A percentile compares a stretch with the other conserved stretches of the same genome.
phyloP scores from a whole-genome alignment of 2,329 filamentous ascomycete species.

The Metarhizium sp. region DNA sequence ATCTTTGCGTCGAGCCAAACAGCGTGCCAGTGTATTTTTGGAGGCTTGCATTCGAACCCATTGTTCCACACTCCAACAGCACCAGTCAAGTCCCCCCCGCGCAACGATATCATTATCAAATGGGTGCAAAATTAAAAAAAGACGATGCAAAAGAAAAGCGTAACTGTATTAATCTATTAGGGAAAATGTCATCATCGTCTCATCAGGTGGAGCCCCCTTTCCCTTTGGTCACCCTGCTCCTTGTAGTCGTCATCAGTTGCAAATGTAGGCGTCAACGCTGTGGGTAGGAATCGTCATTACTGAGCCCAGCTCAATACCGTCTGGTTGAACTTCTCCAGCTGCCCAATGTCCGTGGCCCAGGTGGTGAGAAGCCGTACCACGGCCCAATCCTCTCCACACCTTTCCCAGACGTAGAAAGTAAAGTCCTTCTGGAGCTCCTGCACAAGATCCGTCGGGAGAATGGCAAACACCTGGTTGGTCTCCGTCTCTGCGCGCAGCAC shows the following conservation, averaged over 20 bases:
- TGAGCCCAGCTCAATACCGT: constrained; percentile 16
- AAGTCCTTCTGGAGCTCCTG: constrained; percentile 31
- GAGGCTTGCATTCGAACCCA: too few species aligned
- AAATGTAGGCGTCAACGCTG: not conserved
- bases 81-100: too few species aligned
- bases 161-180: too few species aligned
- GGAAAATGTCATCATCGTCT: not conserved
- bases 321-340: constrained; percentile 29
- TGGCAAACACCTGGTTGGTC: constrained; percentile 42
- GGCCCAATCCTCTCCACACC: constrained; percentile 25
- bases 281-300: not conserved
- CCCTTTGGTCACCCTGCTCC: not conserved
- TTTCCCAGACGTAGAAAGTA: constrained; percentile 39
- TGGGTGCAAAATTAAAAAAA: too few species aligned
- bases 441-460: constrained; percentile 29
- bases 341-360: constrained; percentile 35
- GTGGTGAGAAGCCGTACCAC: constrained; percentile 38
- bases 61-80: too few species aligned
- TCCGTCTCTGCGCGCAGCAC: constrained; percentile 33
- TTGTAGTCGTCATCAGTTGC: not conserved
- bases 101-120: too few species aligned
- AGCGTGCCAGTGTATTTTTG: too few species aligned
- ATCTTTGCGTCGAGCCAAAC: not conserved
- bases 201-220: not conserved
- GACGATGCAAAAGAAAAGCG: too few species aligned